Evolutionary conservation across 805 yeast species (phyloP), one percentile per base, ranked within the genome.

Genomic region (Brettanomyces naardenensis): DNA sequence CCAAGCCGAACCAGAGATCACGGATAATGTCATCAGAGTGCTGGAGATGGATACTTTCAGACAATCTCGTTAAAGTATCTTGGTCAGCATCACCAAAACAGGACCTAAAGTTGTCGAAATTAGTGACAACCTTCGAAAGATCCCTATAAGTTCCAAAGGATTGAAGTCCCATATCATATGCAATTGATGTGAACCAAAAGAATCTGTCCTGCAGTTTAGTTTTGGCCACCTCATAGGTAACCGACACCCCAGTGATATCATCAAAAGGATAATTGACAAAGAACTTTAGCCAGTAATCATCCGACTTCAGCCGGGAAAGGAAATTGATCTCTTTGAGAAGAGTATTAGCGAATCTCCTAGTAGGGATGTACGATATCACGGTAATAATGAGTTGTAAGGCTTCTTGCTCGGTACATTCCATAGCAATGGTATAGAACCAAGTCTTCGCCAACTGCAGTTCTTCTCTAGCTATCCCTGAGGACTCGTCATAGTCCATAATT

Each of bases 201-300:
- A 23, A 23, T 9, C 11, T 23, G 27, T 9, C 27, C 9, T 13
- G 11, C 13, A 23, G 9, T 9, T 23, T 9, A 9, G 9, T 13
- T 23, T 23, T 13, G 11, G 27, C 27, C 13, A 13, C 13, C 9
- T 23, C 27, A 23, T 9, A 23, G 13, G 27, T 9, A 9, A 23
- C 13, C 13, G 13, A 23, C 27, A 10, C 30, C 6, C 30, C 30
- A 28, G 14, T 28, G 7, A 28, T 55, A 32, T 69, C 75, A 42
- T 69, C 61, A 14, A 71, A 47, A 3, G 74, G 73, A 43, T 59
- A 68, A 29, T 54, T 40, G 4, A 61, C 28, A 28, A 51, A 59
- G 32, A 56, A 53, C 7, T 45, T 43, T 5, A 62, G 38, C 1
- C 50, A 29, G 2, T 31, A 42, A 15, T 15, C 29, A 27, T 13